Evolutionary conservation across 129 eudicot species (phyloP).

Genomic region (Mikania micrantha): DNA sequence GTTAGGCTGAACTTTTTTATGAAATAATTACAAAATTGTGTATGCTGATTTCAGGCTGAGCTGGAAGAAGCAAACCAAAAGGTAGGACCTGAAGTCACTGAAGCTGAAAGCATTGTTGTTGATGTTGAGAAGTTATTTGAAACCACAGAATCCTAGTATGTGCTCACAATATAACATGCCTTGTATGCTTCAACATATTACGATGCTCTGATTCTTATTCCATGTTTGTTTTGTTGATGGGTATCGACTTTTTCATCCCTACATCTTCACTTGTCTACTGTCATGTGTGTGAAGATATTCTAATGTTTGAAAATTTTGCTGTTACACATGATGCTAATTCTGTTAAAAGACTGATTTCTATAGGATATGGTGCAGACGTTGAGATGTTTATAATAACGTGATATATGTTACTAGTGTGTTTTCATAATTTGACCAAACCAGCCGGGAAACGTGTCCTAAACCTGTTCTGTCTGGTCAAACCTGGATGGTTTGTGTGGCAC

Average conservation of each 20-base stretch:
- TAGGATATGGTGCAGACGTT: background rate
- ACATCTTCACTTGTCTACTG: background rate
- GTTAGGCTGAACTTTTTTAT: background rate
- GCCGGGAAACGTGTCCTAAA: too few species aligned
- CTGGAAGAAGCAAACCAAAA: constrained; percentile 55
- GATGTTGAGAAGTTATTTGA: constrained; percentile 56
- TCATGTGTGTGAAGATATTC: background rate
- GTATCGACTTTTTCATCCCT: background rate
- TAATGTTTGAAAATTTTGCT: background rate
- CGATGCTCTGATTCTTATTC: background rate
- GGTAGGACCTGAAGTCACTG: constrained; percentile 65
- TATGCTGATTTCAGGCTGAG: constrained; percentile 40
- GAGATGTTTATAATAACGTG: background rate
- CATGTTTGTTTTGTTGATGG: constrained; percentile 3
- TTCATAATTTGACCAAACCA: too few species aligned
- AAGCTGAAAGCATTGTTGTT: constrained; percentile 53
- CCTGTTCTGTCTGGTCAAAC: too few species aligned
- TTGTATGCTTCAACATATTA: constrained; percentile 2
- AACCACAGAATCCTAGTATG: constrained; percentile 34
- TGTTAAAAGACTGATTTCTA: background rate
- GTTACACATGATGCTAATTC: background rate
- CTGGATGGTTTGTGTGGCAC: too few species aligned
- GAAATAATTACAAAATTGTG: background rate
- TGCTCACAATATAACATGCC: background rate
- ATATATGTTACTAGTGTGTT: background rate